Conservation (phyloP, 257 asterid genomes). For the Galeopsis tetrahit region DNA sequence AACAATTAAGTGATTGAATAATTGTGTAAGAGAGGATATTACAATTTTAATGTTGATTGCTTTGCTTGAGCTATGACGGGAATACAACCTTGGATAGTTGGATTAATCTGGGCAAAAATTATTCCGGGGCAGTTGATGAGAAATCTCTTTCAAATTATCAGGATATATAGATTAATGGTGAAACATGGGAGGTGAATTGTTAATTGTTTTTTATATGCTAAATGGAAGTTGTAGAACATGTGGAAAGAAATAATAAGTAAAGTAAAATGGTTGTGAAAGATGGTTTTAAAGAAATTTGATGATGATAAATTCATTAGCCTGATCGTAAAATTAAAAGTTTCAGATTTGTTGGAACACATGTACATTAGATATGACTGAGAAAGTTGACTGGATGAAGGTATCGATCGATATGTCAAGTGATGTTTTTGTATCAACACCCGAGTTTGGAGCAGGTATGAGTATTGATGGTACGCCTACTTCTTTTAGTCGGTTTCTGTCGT, state of each 20-base stretch:
- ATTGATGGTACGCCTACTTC: not conserved
- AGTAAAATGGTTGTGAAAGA: not conserved
- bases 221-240: conserved; percentile 10
- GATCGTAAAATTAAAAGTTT: not conserved
- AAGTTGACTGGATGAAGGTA: conserved; percentile 1
- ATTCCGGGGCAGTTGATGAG: not conserved
- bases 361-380: not conserved
- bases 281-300: not conserved
- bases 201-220: not conserved
- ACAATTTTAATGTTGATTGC: not conserved
- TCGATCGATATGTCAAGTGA: not conserved
- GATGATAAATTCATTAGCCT: conserved; percentile 9
- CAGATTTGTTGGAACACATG: not conserved
- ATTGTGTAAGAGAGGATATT: conserved; percentile 2
- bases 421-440: not conserved
- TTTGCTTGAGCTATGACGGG: conserved; percentile 13
- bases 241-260: conserved; percentile 1
- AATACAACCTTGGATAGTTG: not conserved
- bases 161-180: not conserved
- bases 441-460: not conserved
- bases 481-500: not conserved
- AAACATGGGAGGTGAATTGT: not conserved
- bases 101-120: not conserved
- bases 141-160: not conserved
- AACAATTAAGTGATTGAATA: not conserved